phyloP scores from a whole-genome alignment of 192 early-diverging fungal species.

The Coemansia guatemalensis region DNA sequence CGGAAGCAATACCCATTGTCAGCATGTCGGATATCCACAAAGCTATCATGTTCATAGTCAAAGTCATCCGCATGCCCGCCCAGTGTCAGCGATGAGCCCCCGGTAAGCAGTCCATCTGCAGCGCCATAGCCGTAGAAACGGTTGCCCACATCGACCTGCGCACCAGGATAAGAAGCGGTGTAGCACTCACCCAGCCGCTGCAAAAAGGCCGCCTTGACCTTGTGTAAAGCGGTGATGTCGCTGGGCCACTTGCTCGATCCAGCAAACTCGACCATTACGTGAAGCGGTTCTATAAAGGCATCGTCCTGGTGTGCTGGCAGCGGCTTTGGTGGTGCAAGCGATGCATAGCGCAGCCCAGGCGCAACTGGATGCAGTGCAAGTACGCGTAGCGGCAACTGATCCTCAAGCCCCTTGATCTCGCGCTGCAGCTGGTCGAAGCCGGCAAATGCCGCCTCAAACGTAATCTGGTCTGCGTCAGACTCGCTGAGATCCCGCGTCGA shows the following conservation, averaged over 20 bases:
- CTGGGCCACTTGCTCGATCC: constrained; percentile 84
- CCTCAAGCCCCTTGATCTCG: constrained; percentile 34
- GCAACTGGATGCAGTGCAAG: constrained; percentile 36
- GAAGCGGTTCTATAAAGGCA: constrained; percentile 66
- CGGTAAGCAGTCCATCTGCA: constrained; percentile 51
- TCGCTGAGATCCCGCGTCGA: constrained; percentile 19
- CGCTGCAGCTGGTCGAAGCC: constrained; percentile 32
- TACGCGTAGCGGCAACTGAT: constrained; percentile 47
- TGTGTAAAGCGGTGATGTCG: constrained; percentile 82
- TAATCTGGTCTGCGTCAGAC: constrained; percentile 9
- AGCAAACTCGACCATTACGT: constrained; percentile 84
- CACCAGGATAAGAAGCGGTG: constrained; percentile 38
- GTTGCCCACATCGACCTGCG: constrained; percentile 37
- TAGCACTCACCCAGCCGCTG: constrained; percentile 69
- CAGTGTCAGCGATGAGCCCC: constrained; percentile 12
- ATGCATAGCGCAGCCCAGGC: constrained; percentile 65
- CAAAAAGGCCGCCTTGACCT: constrained; percentile 87
- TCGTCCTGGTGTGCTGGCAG: constrained; percentile 44
- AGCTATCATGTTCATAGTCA: constrained; percentile 47
- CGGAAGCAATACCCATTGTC: constrained; percentile 75
- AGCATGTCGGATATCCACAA: constrained; percentile 70
- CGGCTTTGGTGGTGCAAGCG: constrained; percentile 41
- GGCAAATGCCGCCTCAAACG: constrained; percentile 33
- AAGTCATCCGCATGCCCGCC: constrained; percentile 14
- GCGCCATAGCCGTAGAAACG: constrained; percentile 56